Evolutionary conservation across 306 rosid genomes (phyloP).

Genomic region (Pterocarpus macrocarpus): DNA sequence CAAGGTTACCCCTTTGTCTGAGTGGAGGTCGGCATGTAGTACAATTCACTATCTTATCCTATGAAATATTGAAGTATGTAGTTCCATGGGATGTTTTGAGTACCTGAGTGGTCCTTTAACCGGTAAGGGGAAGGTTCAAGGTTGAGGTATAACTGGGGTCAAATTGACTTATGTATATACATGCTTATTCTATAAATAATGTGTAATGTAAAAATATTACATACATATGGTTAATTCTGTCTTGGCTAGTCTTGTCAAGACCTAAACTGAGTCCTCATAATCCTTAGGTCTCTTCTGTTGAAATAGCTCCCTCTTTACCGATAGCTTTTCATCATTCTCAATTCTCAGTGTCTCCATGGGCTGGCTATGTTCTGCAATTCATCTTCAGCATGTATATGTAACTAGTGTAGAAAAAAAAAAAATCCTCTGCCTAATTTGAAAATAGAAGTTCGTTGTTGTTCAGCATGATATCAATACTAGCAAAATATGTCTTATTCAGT

Average conservation of each 20-base stretch:
- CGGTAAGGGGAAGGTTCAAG: constrained; percentile 1
- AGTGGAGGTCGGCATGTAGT: background rate
- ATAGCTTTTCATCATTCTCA: constrained; percentile 11
- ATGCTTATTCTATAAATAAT: background rate
- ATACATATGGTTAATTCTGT: background rate
- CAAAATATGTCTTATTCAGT: background rate
- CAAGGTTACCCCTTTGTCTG: background rate
- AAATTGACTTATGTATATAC: too few relatives aligned
- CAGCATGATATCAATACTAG: background rate
- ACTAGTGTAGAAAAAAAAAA: background rate
- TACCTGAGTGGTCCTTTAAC: background rate
- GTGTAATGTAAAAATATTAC: background rate
- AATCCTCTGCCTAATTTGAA: background rate
- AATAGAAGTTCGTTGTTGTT: background rate
- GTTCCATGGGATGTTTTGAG: constrained; percentile 4
- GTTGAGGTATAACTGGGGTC: background rate
- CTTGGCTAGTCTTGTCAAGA: background rate
- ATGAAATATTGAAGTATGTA: background rate
- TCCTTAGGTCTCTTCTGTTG: background rate
- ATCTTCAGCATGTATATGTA: background rate
- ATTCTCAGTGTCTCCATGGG: background rate
- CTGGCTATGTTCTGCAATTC: constrained; percentile 14
- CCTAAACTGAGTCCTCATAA: constrained; percentile 16
- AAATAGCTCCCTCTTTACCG: background rate
- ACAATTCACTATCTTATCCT: background rate